These are phyloP conservation scores for Brassica cretica DNA, from an alignment of 345 rosid genomes.

Conservation along the genomic window DNA sequence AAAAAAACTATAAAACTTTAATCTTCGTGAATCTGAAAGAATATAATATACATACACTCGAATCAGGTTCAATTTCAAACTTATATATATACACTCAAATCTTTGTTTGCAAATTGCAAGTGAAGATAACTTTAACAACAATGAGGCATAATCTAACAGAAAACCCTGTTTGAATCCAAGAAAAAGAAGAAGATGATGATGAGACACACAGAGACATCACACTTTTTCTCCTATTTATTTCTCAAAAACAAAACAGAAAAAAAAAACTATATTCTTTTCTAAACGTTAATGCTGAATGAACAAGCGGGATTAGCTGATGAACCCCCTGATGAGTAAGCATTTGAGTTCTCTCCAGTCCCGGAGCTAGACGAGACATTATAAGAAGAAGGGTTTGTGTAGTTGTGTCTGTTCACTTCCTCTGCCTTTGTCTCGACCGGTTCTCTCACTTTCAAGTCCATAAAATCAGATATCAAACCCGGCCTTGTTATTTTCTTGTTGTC, in stretches of 20 bases:
- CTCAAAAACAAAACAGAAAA: slow-evolving; percentile 5
- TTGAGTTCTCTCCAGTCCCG: slow-evolving; percentile 43
- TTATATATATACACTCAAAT: slow-evolving; percentile 19
- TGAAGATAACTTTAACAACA: slow-evolving; percentile 16
- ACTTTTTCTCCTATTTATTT: slow-evolving; percentile 10
- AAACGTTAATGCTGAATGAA: slow-evolving; percentile 44
- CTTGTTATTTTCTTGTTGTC: slow-evolving; percentile 47
- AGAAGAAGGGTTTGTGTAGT: slow-evolving; percentile 35
- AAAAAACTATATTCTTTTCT: background rate
- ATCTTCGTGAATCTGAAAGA: too few relatives aligned
- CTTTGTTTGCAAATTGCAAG: background rate
- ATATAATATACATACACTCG: background rate
- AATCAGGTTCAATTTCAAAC: background rate
- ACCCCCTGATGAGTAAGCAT: slow-evolving; percentile 39
- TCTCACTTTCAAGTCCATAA: slow-evolving; percentile 77
- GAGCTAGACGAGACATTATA: slow-evolving; percentile 49
- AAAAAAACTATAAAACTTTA: too few relatives aligned
- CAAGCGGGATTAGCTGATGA: slow-evolving; percentile 45
- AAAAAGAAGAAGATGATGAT: background rate
- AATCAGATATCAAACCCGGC: slow-evolving; percentile 75
- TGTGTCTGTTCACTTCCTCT: slow-evolving; percentile 28
- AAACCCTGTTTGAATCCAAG: slow-evolving; percentile 12
- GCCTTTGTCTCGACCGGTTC: slow-evolving; percentile 31
- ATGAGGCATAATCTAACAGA: slow-evolving; percentile 9
- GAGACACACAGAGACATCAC: slow-evolving; percentile 23